Evolutionary conservation across 2,329 filamentous ascomycete genomes (phyloP), one percentile per base, ranked within the genome.

Genomic region (Exserohilum turcica): DNA sequence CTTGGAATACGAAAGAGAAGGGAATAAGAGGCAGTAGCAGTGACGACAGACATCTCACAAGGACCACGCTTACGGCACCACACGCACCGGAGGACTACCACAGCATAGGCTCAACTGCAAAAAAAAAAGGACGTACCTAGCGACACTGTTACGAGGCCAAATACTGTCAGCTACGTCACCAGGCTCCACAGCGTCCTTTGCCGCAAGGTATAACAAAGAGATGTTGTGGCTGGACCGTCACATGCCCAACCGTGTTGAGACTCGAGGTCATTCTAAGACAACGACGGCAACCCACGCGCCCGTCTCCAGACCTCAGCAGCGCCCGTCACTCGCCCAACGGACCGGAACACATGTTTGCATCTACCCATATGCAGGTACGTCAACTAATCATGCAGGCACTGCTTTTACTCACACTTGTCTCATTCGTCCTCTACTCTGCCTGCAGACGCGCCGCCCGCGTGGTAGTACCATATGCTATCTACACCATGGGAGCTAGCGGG

Each of bases 191-290:
- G 33, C 40, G 3, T 31, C 37, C 9, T 47, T 24, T 36, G 32
- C 42, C 16, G 39, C 19, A 38, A 43, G 39, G 43, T 21, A 15
- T 43, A 28, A 15, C 36, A 39, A 54, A 47, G 31, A 39, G 32
- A 46, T 39, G 42, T 43, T 27, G 42, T 35, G 40, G 31, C 36
- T 21, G n/a, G 35, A 19, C 6, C 28, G 54, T 68, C 67, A 70
- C 64, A 66, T 68, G 67, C 56, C 44, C 43, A 13, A 43, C 29
- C 19, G 38, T 24, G 24, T 49, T 56, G 59, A 58, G 47, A 54
- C 57, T 57, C 44, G 45, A 57, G 61, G 67, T 71, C 68, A 70
- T 66, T 24, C 59, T 60, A 70, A 70, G 66, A 71, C 68, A 70
- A 52, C 21, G 40, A 55, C 56, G 54, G 21, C 59, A 58, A 56